A percentile compares a stretch with the other conserved stretches of the same genome.
phyloP scores from a whole-genome alignment of 441 rosid genomes.

The Bruguiera hainesii region DNA sequence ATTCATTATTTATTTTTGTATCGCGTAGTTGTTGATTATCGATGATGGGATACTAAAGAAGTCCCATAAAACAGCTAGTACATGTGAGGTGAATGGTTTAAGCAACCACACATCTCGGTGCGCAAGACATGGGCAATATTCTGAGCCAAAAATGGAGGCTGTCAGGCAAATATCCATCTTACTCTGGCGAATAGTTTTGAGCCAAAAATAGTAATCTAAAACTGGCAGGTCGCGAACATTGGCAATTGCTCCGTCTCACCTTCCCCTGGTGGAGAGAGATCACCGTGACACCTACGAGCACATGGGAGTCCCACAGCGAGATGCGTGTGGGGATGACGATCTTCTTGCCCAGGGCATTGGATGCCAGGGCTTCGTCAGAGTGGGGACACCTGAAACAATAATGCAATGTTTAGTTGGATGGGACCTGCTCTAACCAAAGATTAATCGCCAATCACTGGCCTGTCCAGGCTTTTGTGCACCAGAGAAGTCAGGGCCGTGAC shows the following conservation, averaged over 20 bases:
- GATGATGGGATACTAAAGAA: no score
- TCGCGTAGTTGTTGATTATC: no score
- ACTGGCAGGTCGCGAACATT: slow-evolving; percentile 11
- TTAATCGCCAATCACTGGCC: slow-evolving; percentile 1
- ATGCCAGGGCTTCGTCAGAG: slow-evolving; percentile 13
- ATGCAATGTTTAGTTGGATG: neutral
- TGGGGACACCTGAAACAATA: neutral
- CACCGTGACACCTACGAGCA: slow-evolving; percentile 25
- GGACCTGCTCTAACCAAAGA: neutral
- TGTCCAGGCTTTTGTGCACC: neutral
- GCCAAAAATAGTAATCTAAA: neutral
- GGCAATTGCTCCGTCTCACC: slow-evolving; percentile 26
- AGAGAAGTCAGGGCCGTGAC: neutral
- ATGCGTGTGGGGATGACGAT: neutral
- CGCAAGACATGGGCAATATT: no score
- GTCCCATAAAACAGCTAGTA: no score
- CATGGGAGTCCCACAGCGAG: slow-evolving; percentile 6
- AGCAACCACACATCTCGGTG: no score
- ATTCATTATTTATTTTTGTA: no score
- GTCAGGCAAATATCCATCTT: neutral
- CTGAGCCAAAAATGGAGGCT: no score
- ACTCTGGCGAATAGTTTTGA: neutral
- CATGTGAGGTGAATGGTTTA: no score
- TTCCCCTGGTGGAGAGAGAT: slow-evolving; percentile 10
- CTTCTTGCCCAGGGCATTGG: slow-evolving; percentile 16